A percentile compares a stretch with the other conserved stretches of the same genome.
These are phyloP conservation scores for Aspergillus ustus DNA, from an alignment of 2,329 filamentous ascomycete species.

Conservation along the genomic window DNA sequence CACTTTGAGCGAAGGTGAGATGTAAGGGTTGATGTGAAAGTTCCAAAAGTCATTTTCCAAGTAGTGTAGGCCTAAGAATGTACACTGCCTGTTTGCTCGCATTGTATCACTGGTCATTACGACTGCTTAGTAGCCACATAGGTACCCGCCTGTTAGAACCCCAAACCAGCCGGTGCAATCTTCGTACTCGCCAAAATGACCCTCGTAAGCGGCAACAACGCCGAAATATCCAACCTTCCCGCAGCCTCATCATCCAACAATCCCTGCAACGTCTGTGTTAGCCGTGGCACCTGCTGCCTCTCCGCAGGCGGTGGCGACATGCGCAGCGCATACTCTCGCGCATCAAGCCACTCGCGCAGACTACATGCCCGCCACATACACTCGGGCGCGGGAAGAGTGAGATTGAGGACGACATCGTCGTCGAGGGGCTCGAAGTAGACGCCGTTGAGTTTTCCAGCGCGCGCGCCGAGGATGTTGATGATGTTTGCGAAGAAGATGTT, in stretches of 20 bases:
- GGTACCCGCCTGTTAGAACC: not conserved
- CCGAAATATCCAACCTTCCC: slow-evolving; percentile 12
- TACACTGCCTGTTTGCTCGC: too few relatives aligned
- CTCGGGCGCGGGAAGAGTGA: slow-evolving; percentile 23
- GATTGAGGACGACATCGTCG: slow-evolving; percentile 17
- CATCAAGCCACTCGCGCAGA: slow-evolving; percentile 22
- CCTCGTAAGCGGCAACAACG: slow-evolving; percentile 20
- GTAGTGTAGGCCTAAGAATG: too few relatives aligned
- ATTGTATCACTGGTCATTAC: too few relatives aligned
- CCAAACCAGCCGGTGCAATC: not conserved
- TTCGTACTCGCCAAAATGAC: slow-evolving; percentile 21
- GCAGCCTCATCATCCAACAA: slow-evolving; percentile 13
- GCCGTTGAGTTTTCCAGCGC: slow-evolving; percentile 16
- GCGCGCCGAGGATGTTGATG: slow-evolving; percentile 19
- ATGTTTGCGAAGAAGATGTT: slow-evolving; percentile 25
- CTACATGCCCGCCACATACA: slow-evolving; percentile 25
- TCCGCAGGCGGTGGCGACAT: not conserved
- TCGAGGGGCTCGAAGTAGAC: slow-evolving; percentile 23
- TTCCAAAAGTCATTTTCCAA: too few relatives aligned
- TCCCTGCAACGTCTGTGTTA: slow-evolving; percentile 17
- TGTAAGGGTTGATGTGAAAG: too few relatives aligned
- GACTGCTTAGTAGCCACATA: too few relatives aligned
- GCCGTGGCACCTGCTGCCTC: not conserved
- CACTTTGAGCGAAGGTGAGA: too few relatives aligned
- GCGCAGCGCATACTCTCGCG: slow-evolving; percentile 7